A percentile compares a stretch with the other conserved stretches of the same genome.
Conservation (phyloP, 78 protist species). For the Tieghemostelium lacteum region DNA sequence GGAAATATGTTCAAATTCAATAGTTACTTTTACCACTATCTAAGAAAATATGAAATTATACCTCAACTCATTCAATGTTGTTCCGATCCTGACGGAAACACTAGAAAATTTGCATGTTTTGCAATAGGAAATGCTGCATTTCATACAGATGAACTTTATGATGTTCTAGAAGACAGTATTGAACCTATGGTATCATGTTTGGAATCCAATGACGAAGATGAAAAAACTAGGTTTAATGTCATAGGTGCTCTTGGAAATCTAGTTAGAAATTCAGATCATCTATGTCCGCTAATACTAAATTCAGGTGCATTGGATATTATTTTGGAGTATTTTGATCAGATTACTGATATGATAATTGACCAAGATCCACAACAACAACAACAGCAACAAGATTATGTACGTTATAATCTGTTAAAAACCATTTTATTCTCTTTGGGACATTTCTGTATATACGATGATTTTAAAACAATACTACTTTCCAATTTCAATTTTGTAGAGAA, state of each 20-base stretch:
- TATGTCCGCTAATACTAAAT: conserved; percentile 30
- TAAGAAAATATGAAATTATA: conserved; percentile 38
- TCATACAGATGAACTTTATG: conserved; percentile 78
- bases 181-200: conserved; percentile 16
- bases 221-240: conserved; percentile 90
- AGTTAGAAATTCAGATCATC: conserved; percentile 75
- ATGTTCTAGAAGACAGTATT: conserved; percentile 19
- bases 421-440: conserved; percentile 37
- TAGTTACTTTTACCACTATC: conserved; percentile 74
- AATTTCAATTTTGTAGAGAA: too few species aligned
- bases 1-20: conserved; percentile 92
- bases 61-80: conserved; percentile 53
- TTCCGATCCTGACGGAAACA: conserved; percentile 53
- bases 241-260: conserved; percentile 95
- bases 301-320: not conserved
- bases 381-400: not conserved
- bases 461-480: conserved; percentile 4
- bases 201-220: conserved; percentile 48
- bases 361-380: not conserved
- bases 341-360: not conserved
- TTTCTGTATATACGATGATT: conserved; percentile 19
- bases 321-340: not conserved
- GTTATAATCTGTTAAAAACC: not conserved
- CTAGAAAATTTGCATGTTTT: conserved; percentile 93
- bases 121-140: conserved; percentile 95